Evolutionary conservation across 2,329 filamentous ascomycete genomes (phyloP).

Genomic region (Coniochaeta sp.): DNA sequence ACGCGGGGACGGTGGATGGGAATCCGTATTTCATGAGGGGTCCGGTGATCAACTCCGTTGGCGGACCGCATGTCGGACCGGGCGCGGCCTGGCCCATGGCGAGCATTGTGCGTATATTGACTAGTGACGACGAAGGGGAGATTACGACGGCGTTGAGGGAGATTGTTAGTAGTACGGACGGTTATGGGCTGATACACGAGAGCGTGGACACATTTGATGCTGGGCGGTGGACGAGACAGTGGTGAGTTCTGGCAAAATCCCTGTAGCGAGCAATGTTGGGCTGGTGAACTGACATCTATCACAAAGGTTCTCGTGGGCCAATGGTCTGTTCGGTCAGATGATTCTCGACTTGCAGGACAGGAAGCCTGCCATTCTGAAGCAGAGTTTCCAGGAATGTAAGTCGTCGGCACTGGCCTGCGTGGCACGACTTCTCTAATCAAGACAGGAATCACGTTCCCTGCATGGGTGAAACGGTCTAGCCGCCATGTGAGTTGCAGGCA

Average conservation of each 20-base stretch:
- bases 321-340: conserved; percentile 79
- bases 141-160: conserved; percentile 58
- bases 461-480: not conserved
- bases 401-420: not conserved
- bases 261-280: no score
- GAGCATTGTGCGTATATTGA: conserved; percentile 72
- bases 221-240: conserved; percentile 33
- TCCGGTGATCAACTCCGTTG: conserved; percentile 41
- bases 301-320: conserved; percentile 82
- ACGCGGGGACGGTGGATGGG: conserved; percentile 33
- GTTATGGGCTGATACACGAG: conserved; percentile 76
- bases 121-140: conserved; percentile 66
- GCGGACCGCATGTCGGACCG: conserved; percentile 48
- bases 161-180: conserved; percentile 61
- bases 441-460: not conserved
- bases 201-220: conserved; percentile 61
- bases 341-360: conserved; percentile 66
- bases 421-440: conserved; percentile 2
- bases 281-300: not conserved
- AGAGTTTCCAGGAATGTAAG: conserved; percentile 24
- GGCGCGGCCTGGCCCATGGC: conserved; percentile 85
- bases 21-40: conserved; percentile 65
- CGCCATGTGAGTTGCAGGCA: no score
- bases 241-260: conserved; percentile 23
- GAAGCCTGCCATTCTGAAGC: conserved; percentile 48